Evolutionary conservation across 768 basidiomycete species (phyloP), one percentile per base, ranked within the genome.

Genomic region (Rubroboletus pulcherrimus): DNA sequence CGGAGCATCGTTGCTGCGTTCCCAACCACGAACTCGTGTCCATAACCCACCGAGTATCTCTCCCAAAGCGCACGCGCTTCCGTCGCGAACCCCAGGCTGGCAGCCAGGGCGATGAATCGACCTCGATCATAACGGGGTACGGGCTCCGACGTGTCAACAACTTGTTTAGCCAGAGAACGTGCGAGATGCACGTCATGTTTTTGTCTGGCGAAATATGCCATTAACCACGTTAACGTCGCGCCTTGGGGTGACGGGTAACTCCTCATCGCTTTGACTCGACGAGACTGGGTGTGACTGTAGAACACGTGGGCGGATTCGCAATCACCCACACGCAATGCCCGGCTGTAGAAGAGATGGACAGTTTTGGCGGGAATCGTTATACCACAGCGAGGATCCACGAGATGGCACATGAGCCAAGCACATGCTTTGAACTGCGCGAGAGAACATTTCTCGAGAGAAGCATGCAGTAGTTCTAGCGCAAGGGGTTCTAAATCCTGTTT

Each of bases 21-120:
- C 17, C 77, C 79, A 10, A 74, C 67, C 30, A 88, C 75, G 3
- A 73, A 50, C 15, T 65, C 60, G 19, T 63, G 73, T 46, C 80
- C 77, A 49, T 57, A 66, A 21, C 80, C 81, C 39, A 58, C 63
- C 1, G 80, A 69, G 63, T 80, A 84, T 57, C 76, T 75, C 59
- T 81, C 78, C 83, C 85, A 89, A 17, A 89, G 74, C 8, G 64
- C 60, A 19, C 84, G 75, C 21, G 85, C 80, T 15, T 77, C 65
- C 6, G 58, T 66, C 5, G 77, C 76, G 44, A 82, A 78, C 8
- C 85, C 83, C 24, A 70, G 65, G 26, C 66, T 60, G 1, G 84
- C 85, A 7, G 71, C 58, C 17, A 75, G 57, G 0, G 74, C 61
- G 54, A 89, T 79, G 57, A 88, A 78, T 7, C 63, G 65, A 4